phyloP scores from a whole-genome alignment of 164 flowering plant genomes.

The Aristolochia californica region DNA sequence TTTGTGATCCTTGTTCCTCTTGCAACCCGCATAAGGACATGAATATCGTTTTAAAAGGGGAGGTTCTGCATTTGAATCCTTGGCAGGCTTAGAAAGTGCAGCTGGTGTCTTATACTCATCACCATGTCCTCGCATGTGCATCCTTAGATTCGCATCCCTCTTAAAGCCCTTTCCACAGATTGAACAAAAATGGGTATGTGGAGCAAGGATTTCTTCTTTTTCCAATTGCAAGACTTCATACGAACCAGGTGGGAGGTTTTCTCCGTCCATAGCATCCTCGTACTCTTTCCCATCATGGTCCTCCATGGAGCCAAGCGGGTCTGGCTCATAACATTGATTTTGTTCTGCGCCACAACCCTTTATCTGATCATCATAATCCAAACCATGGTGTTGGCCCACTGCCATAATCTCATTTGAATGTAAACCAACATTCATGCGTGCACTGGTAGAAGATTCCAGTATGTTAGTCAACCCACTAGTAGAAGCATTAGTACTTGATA shows the following conservation, averaged over 20 bases:
- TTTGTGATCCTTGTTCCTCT: slow-evolving; percentile 78
- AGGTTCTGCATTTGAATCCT: slow-evolving; percentile 49
- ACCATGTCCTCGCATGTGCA: slow-evolving; percentile 92
- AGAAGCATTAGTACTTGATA: slow-evolving; percentile 21
- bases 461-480: slow-evolving; percentile 24
- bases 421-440: slow-evolving; percentile 13
- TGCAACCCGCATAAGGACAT: slow-evolving; percentile 77
- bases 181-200: slow-evolving; percentile 79
- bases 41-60: slow-evolving; percentile 62
- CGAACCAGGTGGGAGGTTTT: slow-evolving; percentile 77
- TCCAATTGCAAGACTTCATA: slow-evolving; percentile 76
- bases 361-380: slow-evolving; percentile 22
- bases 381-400: slow-evolving; percentile 16
- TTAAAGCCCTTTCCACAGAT: slow-evolving; percentile 93
- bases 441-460: slow-evolving; percentile 6
- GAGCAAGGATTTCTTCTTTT: slow-evolving; percentile 83
- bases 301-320: slow-evolving; percentile 15
- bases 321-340: slow-evolving; percentile 7
- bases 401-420: slow-evolving; percentile 13
- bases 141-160: slow-evolving; percentile 79
- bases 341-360: slow-evolving; percentile 14
- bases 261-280: slow-evolving; percentile 76
- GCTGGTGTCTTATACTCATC: slow-evolving; percentile 87
- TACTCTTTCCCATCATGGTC: slow-evolving; percentile 65
- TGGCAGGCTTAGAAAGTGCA: slow-evolving; percentile 78